Evolutionary conservation across 768 basidiomycete species (phyloP).

Genomic region (Suillus occidentalis): DNA sequence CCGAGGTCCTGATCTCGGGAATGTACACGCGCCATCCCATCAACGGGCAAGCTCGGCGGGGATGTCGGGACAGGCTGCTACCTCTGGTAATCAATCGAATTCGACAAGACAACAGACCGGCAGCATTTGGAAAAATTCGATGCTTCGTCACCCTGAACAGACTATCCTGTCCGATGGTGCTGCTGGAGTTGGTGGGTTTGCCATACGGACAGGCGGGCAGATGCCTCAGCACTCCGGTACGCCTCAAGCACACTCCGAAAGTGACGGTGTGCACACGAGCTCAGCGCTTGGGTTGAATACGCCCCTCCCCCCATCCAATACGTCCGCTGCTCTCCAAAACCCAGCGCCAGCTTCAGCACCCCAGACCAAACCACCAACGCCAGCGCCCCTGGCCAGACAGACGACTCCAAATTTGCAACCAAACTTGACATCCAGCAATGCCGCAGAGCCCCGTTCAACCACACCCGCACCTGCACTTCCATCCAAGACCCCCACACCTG

Average conservation of each 20-base stretch:
- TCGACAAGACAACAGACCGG: background rate
- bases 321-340: background rate
- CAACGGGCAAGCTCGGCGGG: background rate
- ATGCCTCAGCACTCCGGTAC: background rate
- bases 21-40: conserved; percentile 3
- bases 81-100: conserved; percentile 3
- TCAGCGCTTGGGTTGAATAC: background rate
- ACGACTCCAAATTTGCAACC: background rate
- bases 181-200: background rate
- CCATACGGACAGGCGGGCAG: background rate
- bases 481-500: background rate
- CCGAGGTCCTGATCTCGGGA: conserved; percentile 15
- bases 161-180: background rate
- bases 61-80: background rate
- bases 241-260: background rate
- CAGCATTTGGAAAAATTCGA: background rate
- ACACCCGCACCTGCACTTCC: background rate
- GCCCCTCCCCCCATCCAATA: background rate
- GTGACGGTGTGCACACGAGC: background rate
- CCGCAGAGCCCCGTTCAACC: background rate
- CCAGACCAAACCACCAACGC: background rate
- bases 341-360: background rate
- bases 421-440: background rate
- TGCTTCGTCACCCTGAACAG: conserved; percentile 11
- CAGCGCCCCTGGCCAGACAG: background rate